phyloP scores from a whole-genome alignment of 2,329 filamentous ascomycete species.

The Pestalotiopsis sp. region DNA sequence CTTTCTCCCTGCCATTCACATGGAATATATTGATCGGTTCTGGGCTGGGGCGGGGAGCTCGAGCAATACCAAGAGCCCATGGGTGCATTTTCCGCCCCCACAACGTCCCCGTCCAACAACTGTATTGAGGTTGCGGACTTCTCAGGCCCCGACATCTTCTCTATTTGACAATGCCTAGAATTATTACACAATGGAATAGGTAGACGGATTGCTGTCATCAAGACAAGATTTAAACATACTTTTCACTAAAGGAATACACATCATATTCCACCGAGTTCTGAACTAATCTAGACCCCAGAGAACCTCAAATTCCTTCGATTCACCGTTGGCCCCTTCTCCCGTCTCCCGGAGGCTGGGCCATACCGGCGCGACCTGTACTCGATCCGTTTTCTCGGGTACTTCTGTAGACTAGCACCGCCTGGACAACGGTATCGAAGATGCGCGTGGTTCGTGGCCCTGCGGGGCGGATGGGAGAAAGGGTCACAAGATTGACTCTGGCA shows the following conservation, averaged over 20 bases:
- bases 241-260: not conserved
- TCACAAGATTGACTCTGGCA: not conserved
- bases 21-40: not conserved
- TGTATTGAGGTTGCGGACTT: not conserved
- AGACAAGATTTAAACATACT: not conserved
- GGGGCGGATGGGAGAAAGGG: not conserved
- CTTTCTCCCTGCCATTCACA: not conserved
- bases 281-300: not conserved
- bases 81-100: not conserved
- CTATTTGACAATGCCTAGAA: not conserved
- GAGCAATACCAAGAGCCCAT: not conserved
- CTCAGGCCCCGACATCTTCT: not conserved
- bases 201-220: not conserved
- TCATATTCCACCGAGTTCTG: not conserved
- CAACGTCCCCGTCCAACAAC: not conserved
- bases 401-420: not conserved
- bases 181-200: not conserved
- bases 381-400: not conserved
- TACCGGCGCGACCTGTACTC: not conserved
- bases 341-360: not conserved
- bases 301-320: not conserved
- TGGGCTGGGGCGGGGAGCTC: not conserved
- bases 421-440: not conserved
- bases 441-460: not conserved
- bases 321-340: not conserved